Evolutionary conservation across 2,329 filamentous ascomycete genomes (phyloP), one percentile per base, ranked within the genome.

Genomic region (Chrysoporthe deuterocubensis): DNA sequence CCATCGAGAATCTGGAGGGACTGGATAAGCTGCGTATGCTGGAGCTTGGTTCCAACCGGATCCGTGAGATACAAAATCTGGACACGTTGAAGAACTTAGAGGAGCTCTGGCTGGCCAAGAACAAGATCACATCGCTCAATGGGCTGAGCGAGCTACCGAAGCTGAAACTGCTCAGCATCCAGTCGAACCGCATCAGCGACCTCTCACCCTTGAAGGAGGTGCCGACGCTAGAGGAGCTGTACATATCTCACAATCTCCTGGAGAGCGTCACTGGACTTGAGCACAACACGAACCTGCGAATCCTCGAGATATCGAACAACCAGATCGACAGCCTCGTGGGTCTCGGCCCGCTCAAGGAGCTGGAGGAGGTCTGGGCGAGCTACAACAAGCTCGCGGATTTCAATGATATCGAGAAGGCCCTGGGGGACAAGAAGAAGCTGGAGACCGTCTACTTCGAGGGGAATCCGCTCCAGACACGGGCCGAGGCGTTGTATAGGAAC

Each of bases 381-480:
- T 94, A 94, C 79, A 98, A 97, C 79, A 84, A 91, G 73, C 79
- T 99, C 37, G 81, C 81, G 26, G 92, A 92, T 76, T 97, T 98
- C 74, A 83, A 84, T 56, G 94, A 98, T 75, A 87, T 98, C 3
- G 92, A 97, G 80, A 86, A 85, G 66, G 74, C 92, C 73, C 80
- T 99, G 71, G 85, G 81, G 64, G 91, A 96, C 75, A 97, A 97
- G 82, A 83, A 92, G 76, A 82, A 90, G 48, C 80, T 98, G 73
- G 89, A 90, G 69, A 97, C 96, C 1, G 95, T 99, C 13, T 99
- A 99, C 77, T 96, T 99, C 72, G 96, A 99, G 77, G 94, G 94
- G 1, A 97, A 97, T 75, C 95, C 94, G 37, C 79, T 99, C 73
- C 96, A 99, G 81, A 84, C 89, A 69, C 86, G 85, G 65, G 88